phyloP scores from a whole-genome alignment of 1,284 basidiomycete species.

The Exobasidium rhododendri region DNA sequence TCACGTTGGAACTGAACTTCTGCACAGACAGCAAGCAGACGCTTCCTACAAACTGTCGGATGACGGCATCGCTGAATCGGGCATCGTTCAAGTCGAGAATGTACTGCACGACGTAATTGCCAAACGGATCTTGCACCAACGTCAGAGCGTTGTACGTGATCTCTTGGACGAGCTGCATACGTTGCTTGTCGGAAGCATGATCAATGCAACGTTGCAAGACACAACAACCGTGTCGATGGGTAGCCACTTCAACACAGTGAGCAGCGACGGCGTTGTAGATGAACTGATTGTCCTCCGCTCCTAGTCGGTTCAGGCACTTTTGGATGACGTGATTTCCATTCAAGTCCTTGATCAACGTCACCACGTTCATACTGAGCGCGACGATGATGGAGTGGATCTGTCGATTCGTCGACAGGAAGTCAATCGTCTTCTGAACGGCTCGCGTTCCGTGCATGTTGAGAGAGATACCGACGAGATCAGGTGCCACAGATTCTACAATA shows the following conservation, averaged over 20 bases:
- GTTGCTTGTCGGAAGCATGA: conserved; percentile 91
- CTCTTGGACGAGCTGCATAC: conserved; percentile 94
- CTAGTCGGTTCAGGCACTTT: conserved; percentile 96
- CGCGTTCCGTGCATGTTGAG: conserved; percentile 99
- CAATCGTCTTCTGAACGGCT: conserved; percentile 99
- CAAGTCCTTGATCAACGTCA: conserved; percentile 98
- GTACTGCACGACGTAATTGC: conserved; percentile 94
- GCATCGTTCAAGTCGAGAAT: conserved; percentile 97
- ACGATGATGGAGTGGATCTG: conserved; percentile 98
- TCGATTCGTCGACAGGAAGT: conserved; percentile 67
- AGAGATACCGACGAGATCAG: conserved; percentile 95
- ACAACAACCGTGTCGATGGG: conserved; percentile 98
- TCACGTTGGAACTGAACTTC: conserved; percentile 95
- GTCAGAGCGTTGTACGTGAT: conserved; percentile 98
- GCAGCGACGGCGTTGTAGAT: conserved; percentile 99
- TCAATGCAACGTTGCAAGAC: conserved; percentile 98
- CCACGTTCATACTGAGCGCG: conserved; percentile 93
- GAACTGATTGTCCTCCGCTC: conserved; percentile 98
- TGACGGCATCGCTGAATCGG: conserved; percentile 93
- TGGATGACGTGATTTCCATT: conserved; percentile 99
- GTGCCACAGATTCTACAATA: conserved; percentile 94
- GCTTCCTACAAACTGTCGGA: conserved; percentile 95
- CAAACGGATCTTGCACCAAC: conserved; percentile 97
- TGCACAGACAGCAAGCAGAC: conserved; percentile 96
- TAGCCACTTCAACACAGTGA: conserved; percentile 98